Evolutionary conservation across 1,139 yeast genomes (phyloP), one percentile per base, ranked within the genome.

Genomic region (Magnusiomyces sp.): DNA sequence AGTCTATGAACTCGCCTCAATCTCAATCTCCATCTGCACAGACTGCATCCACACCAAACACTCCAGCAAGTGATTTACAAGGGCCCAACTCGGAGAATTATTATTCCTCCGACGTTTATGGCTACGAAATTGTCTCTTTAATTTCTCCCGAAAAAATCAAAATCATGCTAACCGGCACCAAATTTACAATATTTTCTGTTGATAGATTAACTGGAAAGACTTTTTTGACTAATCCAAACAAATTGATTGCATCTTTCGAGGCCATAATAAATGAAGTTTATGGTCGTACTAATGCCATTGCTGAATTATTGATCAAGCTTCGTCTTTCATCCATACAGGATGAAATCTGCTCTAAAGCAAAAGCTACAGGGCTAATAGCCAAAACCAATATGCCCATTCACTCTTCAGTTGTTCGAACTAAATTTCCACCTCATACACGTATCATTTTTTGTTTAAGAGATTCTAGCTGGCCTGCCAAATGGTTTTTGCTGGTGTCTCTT

Each of bases 301-400:
- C 62, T 5, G 58, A 56, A 19, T 52, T 63, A 4, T 47, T 67
- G 13, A 53, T 59, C 45, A 60, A 58, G 47, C 57, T 66, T 39
- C 54, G 68, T 13, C 61, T 61, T 40, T 51, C 62, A 27, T 60
- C 68, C 2, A 52, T 65, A 4, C 67, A 65, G 41, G 65, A 65
- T 20, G 68, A 66, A 37, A 59, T 67, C 20, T 57, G 58, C 11
- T 56, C 57, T 14, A 56, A 61, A 23, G 69, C 69, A 2, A 57
- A 55, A 36, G 65, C 66, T 3, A 56, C 65, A 1, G 70, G 69
- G 6, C 68, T 71, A 71, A 61, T 59, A 4, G 58, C 61, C 11
- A 58, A 59, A 43, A 53, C 51, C 29, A 57, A 53, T 38, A 56
- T 62, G 27, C 56, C 46, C 2, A 50, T 62, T 32, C 52, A 62